Evolutionary conservation across 805 yeast genomes (phyloP), one percentile per base, ranked within the genome.

Genomic region (Jamesozyma lodderae): DNA sequence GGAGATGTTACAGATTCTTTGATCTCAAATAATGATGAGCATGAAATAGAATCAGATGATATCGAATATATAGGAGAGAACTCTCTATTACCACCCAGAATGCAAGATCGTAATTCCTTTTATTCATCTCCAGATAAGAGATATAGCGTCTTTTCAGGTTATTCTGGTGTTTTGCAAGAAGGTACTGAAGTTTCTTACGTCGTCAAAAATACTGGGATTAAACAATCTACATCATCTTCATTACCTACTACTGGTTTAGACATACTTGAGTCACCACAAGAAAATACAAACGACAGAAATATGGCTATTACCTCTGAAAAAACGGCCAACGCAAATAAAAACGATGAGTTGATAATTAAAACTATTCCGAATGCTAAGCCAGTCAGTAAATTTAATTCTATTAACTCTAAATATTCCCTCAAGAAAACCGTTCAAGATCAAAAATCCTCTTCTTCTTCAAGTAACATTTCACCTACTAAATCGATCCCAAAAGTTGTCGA

Each of bases 111-210:
- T n/a, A n/a, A n/a, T n/a, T n/a, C n/a, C n/a, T n/a, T n/a, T n/a
- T n/a, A n/a, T n/a, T n/a, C n/a, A n/a, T n/a, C n/a, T n/a, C 19
- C 32, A 1, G 36, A 21, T 6, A 37, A 41, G 19, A 30, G 42
- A 31, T 47, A 45, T 14, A 56, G 63, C 38, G 47, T 53, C 45
- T 43, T 53, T 19, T 58, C 63, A 4, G 43, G 43, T 30, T 58
- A 58, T 40, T 55, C 60, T 6, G 63, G 61, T 11, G 53, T 55
- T 10, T 44, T 56, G 2, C 59, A 56, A 25, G 61, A 58, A 33
- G 63, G 60, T 16, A 55, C 58, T 7, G 57, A 52, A 13, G 47
- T 57, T 2, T 53, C 62, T 3, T 57, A 53, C 31, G 44, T 58
- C 3, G 57, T 53, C 10, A 41, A 47, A 31, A 52, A 44, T 35